These are phyloP conservation scores for Vanilla planifolia DNA, from an alignment of 106 monocot species.

Conservation along the genomic window DNA sequence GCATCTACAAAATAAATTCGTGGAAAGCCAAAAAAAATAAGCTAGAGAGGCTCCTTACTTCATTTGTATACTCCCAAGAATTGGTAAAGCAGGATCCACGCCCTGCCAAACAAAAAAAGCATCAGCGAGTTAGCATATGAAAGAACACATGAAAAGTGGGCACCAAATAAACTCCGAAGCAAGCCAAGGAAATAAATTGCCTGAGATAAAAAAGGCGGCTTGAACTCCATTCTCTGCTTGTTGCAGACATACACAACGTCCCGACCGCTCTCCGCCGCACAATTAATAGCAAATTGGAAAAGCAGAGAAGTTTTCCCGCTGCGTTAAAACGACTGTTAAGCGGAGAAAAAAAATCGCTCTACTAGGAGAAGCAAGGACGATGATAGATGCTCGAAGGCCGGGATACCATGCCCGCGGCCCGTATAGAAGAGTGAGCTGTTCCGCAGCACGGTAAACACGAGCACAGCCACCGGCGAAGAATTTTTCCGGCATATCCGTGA, in stretches of 20 bases:
- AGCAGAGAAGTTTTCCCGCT: conserved; percentile 95
- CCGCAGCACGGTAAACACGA: not conserved
- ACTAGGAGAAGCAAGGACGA: not conserved
- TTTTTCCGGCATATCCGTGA: conserved; percentile 19
- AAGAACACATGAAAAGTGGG: conserved; percentile 5
- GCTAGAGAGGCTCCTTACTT: conserved; percentile 82
- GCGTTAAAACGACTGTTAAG: not conserved
- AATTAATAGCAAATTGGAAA: conserved; percentile 90
- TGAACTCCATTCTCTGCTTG: conserved; percentile 65
- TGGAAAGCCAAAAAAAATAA: too few species aligned
- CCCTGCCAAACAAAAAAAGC: conserved; percentile 36
- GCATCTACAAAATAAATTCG: too few species aligned
- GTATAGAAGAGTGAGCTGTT: conserved; percentile 44
- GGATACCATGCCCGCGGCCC: conserved; percentile 64
- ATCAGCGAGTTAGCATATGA: too few species aligned
- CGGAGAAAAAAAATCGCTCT: not conserved
- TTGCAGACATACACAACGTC: conserved; percentile 77
- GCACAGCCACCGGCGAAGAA: conserved; percentile 24
- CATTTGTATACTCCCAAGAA: conserved; percentile 55
- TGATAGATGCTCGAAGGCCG: not conserved
- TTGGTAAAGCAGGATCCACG: conserved; percentile 46
- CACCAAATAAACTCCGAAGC: too few species aligned
- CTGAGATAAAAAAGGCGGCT: conserved; percentile 81
- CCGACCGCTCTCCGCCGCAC: conserved; percentile 31
- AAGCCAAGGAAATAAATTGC: conserved; percentile 10